These are phyloP conservation scores for Aspergillus puulaauensis DNA, from an alignment of 2,329 filamentous ascomycete species.

Conservation along the genomic window DNA sequence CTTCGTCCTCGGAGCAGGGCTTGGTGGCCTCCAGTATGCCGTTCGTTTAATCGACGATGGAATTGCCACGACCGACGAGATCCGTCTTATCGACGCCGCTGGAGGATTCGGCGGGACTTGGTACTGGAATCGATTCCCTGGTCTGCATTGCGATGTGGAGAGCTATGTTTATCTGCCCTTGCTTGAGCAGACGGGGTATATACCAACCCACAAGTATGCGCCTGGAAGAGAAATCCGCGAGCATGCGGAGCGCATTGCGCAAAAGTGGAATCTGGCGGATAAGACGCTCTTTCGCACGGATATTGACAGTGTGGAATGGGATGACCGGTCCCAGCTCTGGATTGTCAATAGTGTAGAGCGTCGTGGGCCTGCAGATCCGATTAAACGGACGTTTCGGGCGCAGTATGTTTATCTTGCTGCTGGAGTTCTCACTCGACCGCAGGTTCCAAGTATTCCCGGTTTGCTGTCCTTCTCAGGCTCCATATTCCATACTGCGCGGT, in stretches of 20 bases:
- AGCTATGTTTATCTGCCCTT: slow-evolving; percentile 38
- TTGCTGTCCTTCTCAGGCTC: neutral
- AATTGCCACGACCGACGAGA: neutral
- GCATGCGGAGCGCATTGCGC: slow-evolving; percentile 9
- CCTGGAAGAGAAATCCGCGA: slow-evolving; percentile 11
- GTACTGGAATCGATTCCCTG: slow-evolving; percentile 52
- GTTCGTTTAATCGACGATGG: neutral
- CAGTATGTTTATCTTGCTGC: neutral
- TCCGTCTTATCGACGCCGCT: neutral
- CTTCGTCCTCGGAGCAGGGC: neutral
- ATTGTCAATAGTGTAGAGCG: neutral
- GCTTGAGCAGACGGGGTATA: slow-evolving; percentile 17
- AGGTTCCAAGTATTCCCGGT: neutral
- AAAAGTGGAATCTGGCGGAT: neutral
- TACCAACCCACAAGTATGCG: slow-evolving; percentile 9
- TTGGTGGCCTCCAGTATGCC: neutral
- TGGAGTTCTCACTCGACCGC: neutral
- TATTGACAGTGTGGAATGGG: neutral
- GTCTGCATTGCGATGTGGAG: slow-evolving; percentile 57
- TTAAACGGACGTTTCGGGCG: neutral
- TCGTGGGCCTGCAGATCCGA: neutral
- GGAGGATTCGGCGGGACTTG: slow-evolving; percentile 30
- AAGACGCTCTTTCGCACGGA: neutral
- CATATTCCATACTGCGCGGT: neutral
- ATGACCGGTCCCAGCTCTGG: neutral